Conservation (phyloP, 495 filamentous ascomycete species). For the Neurospora sublineolata region DNA sequence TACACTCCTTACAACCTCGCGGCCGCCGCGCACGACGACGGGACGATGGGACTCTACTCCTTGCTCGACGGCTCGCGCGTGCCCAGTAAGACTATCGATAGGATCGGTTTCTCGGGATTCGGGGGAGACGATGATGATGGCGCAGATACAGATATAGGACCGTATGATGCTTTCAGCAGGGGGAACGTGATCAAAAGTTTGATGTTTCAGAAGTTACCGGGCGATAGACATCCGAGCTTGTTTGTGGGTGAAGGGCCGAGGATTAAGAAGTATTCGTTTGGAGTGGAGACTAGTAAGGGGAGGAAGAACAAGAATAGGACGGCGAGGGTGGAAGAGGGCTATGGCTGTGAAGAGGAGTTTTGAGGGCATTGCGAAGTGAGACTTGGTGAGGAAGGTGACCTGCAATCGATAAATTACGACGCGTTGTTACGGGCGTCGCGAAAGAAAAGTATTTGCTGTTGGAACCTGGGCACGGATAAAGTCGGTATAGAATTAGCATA, state of each 20-base stretch:
- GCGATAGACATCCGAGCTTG: conserved; percentile 19
- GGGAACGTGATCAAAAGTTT: conserved; percentile 14
- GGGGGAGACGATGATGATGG: conserved; percentile 2
- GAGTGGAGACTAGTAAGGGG: background rate
- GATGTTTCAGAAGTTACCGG: conserved; percentile 22
- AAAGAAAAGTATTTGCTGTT: background rate
- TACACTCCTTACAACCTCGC: conserved; percentile 18
- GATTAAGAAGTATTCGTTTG: conserved; percentile 23
- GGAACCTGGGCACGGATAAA: background rate
- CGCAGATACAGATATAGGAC: conserved; percentile 1
- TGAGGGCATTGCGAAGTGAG: background rate
- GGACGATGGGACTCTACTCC: conserved; percentile 29
- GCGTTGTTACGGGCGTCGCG: background rate
- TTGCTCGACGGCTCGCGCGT: conserved; percentile 23
- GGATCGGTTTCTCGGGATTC: background rate
- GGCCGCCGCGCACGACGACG: conserved; percentile 32
- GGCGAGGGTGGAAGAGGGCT: background rate
- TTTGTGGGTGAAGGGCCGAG: conserved; percentile 14
- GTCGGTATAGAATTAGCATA: background rate
- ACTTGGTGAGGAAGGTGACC: background rate
- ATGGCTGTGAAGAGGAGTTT: background rate
- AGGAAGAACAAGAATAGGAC: background rate
- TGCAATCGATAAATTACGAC: background rate
- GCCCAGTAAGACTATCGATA: conserved; percentile 3
- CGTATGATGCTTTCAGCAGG: background rate